Conservation (phyloP, 2,329 filamentous ascomycete species). For the Calycina herbarum region DNA sequence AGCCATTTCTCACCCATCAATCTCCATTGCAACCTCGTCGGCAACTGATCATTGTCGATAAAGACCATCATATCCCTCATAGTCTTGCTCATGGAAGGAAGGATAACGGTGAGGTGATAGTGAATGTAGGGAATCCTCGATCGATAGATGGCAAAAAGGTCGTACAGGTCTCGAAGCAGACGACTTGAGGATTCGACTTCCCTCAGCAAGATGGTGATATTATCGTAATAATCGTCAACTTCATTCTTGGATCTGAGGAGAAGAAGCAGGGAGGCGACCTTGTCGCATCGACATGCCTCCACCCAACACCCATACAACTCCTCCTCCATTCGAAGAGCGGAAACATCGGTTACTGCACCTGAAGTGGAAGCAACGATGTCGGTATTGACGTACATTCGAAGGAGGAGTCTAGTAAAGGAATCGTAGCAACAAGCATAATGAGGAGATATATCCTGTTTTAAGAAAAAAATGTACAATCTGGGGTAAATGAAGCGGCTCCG, state of each 20-base stretch:
- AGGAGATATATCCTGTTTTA: conserved; percentile 10
- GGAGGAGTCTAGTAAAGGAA: conserved; percentile 10
- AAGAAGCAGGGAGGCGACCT: conserved; percentile 49
- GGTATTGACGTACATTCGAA: conserved; percentile 21
- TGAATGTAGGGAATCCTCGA: conserved; percentile 51
- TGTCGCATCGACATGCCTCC: conserved; percentile 54
- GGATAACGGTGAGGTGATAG: conserved; percentile 55
- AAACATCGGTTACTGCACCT: conserved; percentile 34
- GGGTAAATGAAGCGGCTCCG: conserved; percentile 28
- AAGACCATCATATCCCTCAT: conserved; percentile 53
- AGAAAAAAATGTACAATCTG: conserved; percentile 9
- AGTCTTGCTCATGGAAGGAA: conserved; percentile 55
- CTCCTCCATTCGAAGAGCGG: conserved; percentile 33
- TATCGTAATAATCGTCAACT: conserved; percentile 41
- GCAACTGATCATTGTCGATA: conserved; percentile 51
- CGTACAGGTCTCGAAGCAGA: conserved; percentile 54
- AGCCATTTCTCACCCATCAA: conserved; percentile 59
- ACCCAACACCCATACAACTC: conserved; percentile 47
- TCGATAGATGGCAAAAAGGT: conserved; percentile 53
- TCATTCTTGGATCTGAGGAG: conserved; percentile 50
- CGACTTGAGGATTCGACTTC: conserved; percentile 40
- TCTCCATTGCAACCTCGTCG: conserved; percentile 54
- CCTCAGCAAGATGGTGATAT: conserved; percentile 47
- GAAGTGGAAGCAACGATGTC: conserved; percentile 21
- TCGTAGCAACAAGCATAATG: conserved; percentile 16